These are phyloP conservation scores for Termitomyces sp. DNA, from an alignment of 768 basidiomycete species.

Conservation along the genomic window DNA sequence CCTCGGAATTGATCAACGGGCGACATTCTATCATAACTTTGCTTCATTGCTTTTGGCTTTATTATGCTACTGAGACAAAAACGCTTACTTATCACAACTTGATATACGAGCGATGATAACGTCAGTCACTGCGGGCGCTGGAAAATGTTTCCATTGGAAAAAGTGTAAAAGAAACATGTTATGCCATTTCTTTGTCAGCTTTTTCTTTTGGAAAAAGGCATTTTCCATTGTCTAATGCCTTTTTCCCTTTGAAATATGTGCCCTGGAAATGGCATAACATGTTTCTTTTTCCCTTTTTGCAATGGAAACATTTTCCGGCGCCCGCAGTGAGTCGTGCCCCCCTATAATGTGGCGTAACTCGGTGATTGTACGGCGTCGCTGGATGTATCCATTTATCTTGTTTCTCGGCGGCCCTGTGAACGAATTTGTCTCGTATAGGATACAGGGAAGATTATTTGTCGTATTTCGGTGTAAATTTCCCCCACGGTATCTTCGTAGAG, in stretches of 20 bases:
- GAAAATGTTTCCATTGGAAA: too few species aligned
- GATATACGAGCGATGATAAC: too few species aligned
- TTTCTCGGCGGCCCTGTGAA: background rate
- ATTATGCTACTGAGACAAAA: background rate
- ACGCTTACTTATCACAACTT: background rate
- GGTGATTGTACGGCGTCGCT: background rate
- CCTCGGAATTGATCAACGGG: background rate
- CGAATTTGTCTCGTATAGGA: background rate
- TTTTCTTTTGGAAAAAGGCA: too few species aligned
- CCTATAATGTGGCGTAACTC: background rate
- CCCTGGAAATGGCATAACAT: too few species aligned
- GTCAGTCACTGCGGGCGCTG: too few species aligned
- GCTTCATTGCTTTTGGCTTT: background rate
- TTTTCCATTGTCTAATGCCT: too few species aligned
- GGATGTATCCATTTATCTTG: background rate
- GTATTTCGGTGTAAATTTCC: background rate
- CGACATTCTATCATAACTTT: background rate
- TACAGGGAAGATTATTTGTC: background rate
- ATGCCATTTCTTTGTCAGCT: too few species aligned
- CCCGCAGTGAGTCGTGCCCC: too few species aligned
- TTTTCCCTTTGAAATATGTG: too few species aligned
- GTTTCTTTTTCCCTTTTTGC: too few species aligned
- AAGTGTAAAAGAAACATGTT: too few species aligned
- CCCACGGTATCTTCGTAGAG: background rate
- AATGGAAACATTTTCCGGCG: too few species aligned